A percentile compares a stretch with the other conserved stretches of the same genome.
Conservation (phyloP, 148 eudicot species). For the Heliamphora exappendiculata region DNA sequence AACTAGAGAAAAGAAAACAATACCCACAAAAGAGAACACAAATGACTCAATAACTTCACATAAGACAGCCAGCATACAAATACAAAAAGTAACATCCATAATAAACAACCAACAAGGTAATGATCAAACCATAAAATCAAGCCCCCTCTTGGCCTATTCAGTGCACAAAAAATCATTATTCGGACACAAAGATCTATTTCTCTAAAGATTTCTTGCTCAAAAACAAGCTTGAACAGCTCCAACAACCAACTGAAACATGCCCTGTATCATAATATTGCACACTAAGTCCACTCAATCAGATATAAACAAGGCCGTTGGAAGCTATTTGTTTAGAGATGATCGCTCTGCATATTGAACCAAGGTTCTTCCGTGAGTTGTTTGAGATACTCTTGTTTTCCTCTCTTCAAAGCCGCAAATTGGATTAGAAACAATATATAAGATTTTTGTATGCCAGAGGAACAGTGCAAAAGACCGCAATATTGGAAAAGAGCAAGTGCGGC, state of each 20-base stretch:
- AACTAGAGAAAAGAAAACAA: background rate
- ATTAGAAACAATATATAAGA: background rate
- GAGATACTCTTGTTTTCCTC: background rate
- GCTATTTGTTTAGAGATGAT: background rate
- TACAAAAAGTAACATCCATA: background rate
- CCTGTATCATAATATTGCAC: background rate
- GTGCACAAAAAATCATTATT: background rate
- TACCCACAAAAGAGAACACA: background rate
- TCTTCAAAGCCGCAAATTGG: background rate
- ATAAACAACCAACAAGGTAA: background rate
- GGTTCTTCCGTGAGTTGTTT: background rate
- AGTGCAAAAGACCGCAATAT: background rate
- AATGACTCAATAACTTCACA: background rate
- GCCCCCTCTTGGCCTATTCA: background rate
- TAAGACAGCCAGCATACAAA: background rate
- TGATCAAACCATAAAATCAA: background rate
- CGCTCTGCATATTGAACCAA: background rate
- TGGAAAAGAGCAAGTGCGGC: background rate
- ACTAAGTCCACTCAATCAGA: background rate
- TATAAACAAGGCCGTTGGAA: background rate
- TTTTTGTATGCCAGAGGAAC: background rate
- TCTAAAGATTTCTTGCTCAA: background rate
- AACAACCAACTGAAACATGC: background rate
- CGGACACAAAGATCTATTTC: background rate
- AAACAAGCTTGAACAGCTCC: background rate